Evolutionary conservation across 345 rosid genomes (phyloP).

Genomic region (Psidium friedrichsthalianum): DNA sequence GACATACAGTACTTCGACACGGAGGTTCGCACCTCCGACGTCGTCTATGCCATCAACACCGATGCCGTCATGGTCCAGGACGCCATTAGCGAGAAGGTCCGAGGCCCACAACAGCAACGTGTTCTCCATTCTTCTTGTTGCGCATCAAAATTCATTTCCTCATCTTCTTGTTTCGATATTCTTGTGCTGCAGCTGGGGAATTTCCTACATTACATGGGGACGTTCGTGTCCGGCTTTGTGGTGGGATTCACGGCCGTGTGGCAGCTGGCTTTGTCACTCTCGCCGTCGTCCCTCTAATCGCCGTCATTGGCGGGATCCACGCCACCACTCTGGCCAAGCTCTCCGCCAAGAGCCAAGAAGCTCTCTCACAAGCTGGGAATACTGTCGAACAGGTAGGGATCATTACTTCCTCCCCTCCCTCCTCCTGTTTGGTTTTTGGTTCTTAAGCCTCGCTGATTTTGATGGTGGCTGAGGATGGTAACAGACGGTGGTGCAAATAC

Average conservation of each 20-base stretch:
- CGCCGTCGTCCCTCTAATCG: constrained; percentile 95
- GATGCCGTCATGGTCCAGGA: constrained; percentile 97
- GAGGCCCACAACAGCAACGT: background rate
- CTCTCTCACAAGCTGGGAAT: constrained; percentile 88
- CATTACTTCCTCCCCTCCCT: background rate
- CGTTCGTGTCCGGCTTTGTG: constrained; percentile 88
- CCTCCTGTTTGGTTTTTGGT: background rate
- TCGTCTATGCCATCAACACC: constrained; percentile 78
- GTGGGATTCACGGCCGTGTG: constrained; percentile 98
- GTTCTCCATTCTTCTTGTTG: background rate
- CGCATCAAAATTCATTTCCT: background rate
- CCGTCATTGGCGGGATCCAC: constrained; percentile 84
- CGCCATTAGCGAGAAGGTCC: constrained; percentile 97
- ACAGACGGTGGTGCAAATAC: constrained; percentile 89
- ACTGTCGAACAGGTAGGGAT: constrained; percentile 75
- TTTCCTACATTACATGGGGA: constrained; percentile 90
- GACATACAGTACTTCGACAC: constrained; percentile 93
- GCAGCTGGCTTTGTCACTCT: constrained; percentile 94
- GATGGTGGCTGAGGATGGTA: background rate
- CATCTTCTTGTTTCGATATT: background rate
- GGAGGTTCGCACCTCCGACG: constrained; percentile 88
- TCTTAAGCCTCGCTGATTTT: constrained; percentile 16
- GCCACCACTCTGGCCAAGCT: constrained; percentile 70
- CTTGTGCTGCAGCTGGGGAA: constrained; percentile 68
- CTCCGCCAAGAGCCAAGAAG: constrained; percentile 68